A percentile compares a stretch with the other conserved stretches of the same genome.
Evolutionary conservation across 331 rosid genomes (phyloP).

Genomic region (Cydonia oblonga): DNA sequence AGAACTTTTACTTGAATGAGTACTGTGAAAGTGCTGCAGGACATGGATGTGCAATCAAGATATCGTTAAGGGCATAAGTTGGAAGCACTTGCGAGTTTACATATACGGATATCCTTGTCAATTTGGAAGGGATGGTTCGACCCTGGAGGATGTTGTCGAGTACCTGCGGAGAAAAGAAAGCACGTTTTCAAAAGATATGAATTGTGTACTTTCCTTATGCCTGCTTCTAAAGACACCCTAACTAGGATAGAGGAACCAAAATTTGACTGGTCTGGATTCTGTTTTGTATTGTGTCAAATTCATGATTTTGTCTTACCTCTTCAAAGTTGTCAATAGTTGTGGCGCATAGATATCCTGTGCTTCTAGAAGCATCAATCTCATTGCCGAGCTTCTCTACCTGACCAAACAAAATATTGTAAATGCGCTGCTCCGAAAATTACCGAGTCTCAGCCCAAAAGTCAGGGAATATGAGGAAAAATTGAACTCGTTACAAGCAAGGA

Average conservation of each 20-base stretch:
- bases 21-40: constrained; percentile 75
- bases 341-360: constrained; percentile 83
- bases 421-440: neutral
- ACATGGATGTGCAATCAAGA: constrained; percentile 72
- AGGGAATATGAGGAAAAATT: neutral
- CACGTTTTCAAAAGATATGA: neutral
- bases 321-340: constrained; percentile 65
- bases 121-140: constrained; percentile 36
- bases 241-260: neutral
- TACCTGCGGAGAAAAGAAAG: constrained; percentile 33
- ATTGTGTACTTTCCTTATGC: neutral
- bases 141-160: constrained; percentile 54
- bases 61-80: constrained; percentile 72
- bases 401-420: constrained; percentile 16
- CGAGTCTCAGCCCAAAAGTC: neutral
- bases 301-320: constrained; percentile 38
- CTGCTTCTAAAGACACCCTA: neutral
- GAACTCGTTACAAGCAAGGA: neutral
- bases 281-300: neutral
- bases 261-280: neutral
- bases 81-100: constrained; percentile 43
- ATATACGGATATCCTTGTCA: constrained; percentile 49
- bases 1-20: constrained; percentile 88
- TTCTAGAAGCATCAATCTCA: constrained; percentile 73
- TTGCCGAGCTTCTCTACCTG: constrained; percentile 52